Evolutionary conservation across 2,329 filamentous ascomycete genomes (phyloP), one percentile per base, ranked within the genome.

Genomic region (Apiospora rasikravindrae): DNA sequence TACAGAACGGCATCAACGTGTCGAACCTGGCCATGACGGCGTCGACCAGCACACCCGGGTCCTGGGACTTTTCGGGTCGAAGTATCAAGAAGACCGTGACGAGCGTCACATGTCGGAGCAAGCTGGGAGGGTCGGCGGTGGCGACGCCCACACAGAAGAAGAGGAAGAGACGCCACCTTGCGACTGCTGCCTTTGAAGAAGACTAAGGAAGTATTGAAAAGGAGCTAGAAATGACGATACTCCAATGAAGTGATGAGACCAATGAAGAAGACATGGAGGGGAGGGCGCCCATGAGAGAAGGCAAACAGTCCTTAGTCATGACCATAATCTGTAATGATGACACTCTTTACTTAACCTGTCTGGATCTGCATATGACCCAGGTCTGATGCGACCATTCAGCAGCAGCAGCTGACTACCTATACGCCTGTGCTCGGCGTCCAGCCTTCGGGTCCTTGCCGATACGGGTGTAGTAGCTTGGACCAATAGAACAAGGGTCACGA

Each of bases 11-110:
- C 33, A 22, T 53, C 47, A 70, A 33, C 19, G 33, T 61, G 22
- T 70, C 57, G 47, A 61, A 70, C 16, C 51, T 71, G 14, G 64
- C 45, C 69, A 75, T 75, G 74, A 44, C 40, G 40, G 44, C 40
- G 5, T 72, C 61, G 0, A 42, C 72, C 7, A 69, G 19, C 0
- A 69, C 47, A 8, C 70, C 67, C n/a, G 74, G 74, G 4, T 24
- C 71, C n/a, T 75, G 74, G 74, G 73, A 70, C 69, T 75, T 73
- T 19, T 64, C 45, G 40, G 42, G 51, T 14, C 69, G 49, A n/a
- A 75, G 71, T 69, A 72, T 75, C 61, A 75, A 73, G 73, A 70
- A 75, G 67, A 71, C 73, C 2, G 53, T 61, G 16, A 74, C 57
- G 1, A 49, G 7, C 6, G 74, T 75, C 3, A 70, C 69, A 6